phyloP scores from a whole-genome alignment of 225 moss, liverwort and hornwort genomes.

The Asterella californica region DNA sequence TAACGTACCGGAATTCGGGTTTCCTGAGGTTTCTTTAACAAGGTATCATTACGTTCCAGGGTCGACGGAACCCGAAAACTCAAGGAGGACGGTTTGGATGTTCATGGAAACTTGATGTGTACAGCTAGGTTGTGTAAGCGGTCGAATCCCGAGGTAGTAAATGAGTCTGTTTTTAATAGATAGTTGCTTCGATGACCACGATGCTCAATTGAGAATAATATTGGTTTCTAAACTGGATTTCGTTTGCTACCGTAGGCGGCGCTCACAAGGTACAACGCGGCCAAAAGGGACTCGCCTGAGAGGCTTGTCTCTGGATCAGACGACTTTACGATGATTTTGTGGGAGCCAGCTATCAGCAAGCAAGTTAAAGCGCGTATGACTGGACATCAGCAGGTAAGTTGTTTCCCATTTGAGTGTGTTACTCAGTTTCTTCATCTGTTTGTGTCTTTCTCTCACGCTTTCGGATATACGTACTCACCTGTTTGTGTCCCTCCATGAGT shows the following conservation, averaged over 20 bases:
- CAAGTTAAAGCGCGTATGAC: constrained; percentile 81
- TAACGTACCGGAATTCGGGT: too few relatives aligned
- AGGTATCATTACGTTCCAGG: too few relatives aligned
- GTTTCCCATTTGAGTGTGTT: not conserved
- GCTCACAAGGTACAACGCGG: constrained; percentile 64
- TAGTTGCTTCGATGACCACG: too few relatives aligned
- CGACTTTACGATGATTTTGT: constrained; percentile 96
- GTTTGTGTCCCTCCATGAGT: too few relatives aligned
- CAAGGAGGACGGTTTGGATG: too few relatives aligned
- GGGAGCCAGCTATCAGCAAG: constrained; percentile 92
- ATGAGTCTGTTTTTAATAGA: too few relatives aligned
- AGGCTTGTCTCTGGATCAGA: constrained; percentile 95
- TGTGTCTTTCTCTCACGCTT: not conserved
- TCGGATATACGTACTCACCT: not conserved
- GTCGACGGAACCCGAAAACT: too few relatives aligned
- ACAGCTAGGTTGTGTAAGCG: too few relatives aligned
- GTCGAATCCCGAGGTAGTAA: too few relatives aligned
- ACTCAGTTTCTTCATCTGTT: not conserved
- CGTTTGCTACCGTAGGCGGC: constrained; percentile 51
- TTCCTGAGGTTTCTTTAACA: too few relatives aligned
- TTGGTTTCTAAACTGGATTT: not conserved
- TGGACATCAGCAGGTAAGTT: constrained; percentile 80
- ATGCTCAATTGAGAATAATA: not conserved
- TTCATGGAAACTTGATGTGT: too few relatives aligned
- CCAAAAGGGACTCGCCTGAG: constrained; percentile 68